These are phyloP conservation scores for Wallacemonas sp. DNA, from an alignment of 208 protist genomes.

Conservation along the genomic window DNA sequence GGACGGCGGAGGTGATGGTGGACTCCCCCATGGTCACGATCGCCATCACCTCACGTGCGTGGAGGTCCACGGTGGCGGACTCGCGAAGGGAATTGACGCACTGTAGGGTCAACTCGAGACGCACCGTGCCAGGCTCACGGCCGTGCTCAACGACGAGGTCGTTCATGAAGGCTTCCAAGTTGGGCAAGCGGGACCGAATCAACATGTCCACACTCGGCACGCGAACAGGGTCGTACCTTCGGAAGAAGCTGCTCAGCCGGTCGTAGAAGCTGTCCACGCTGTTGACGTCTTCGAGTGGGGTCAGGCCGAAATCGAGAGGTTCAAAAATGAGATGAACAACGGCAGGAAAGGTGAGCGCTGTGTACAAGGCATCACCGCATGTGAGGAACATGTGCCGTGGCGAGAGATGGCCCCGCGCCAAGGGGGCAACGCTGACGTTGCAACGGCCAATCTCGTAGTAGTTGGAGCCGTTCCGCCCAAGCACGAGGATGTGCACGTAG, in stretches of 20 bases:
- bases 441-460: constrained; percentile 68
- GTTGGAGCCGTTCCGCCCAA: constrained; percentile 31
- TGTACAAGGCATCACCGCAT: constrained; percentile 25
- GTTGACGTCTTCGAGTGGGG: constrained; percentile 30
- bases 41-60: constrained; percentile 51
- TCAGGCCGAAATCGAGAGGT: constrained; percentile 57
- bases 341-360: constrained; percentile 22
- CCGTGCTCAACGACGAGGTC: constrained; percentile 74
- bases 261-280: constrained; percentile 67
- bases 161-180: constrained; percentile 66
- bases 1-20: constrained; percentile 39
- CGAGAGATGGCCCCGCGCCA: constrained; percentile 51
- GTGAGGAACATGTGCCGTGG: constrained; percentile 68
- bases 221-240: constrained; percentile 65
- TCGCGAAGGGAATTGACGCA: constrained; percentile 45
- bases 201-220: constrained; percentile 63
- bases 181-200: constrained; percentile 36
- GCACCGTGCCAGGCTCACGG: constrained; percentile 67
- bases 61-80: constrained; percentile 37
- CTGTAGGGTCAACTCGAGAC: constrained; percentile 49
- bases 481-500: constrained; percentile 62
- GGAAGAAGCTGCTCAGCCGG: constrained; percentile 72
- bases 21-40: constrained; percentile 66
- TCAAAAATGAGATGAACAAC: constrained; percentile 60
- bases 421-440: constrained; percentile 42